A percentile compares a stretch with the other conserved stretches of the same genome.
Evolutionary conservation across 2,329 filamentous ascomycete genomes (phyloP).

Genomic region (Calonectria naviculata): DNA sequence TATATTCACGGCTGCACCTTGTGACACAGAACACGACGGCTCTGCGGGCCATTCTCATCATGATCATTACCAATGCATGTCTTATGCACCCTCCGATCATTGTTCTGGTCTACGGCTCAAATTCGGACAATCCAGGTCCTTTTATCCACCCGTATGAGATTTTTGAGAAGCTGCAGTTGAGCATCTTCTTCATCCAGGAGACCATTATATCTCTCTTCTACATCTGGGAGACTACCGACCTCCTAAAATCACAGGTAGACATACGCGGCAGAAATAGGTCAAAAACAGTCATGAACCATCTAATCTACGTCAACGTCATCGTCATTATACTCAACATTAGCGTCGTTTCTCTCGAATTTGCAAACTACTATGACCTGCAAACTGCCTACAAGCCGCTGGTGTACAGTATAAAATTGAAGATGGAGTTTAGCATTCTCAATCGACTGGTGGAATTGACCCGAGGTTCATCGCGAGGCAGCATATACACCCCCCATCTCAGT

Average conservation of each 20-base stretch:
- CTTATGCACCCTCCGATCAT: constrained; percentile 65
- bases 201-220: constrained; percentile 64
- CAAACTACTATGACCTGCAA: constrained; percentile 47
- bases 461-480: neutral
- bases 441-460: constrained; percentile 40
- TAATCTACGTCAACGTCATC: constrained; percentile 54
- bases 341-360: constrained; percentile 46
- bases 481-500: neutral
- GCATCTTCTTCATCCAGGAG: constrained; percentile 66
- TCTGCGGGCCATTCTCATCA: constrained; percentile 61
- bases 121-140: constrained; percentile 40
- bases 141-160: constrained; percentile 51
- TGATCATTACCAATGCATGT: constrained; percentile 67
- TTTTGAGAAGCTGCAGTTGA: constrained; percentile 66
- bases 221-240: constrained; percentile 60
- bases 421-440: constrained; percentile 51
- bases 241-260: neutral
- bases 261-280: neutral
- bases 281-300: constrained; percentile 39
- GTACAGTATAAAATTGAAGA: constrained; percentile 50
- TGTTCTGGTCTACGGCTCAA: constrained; percentile 65
- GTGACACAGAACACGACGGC: constrained; percentile 61
- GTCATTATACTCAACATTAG: constrained; percentile 52
- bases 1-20: constrained; percentile 72
- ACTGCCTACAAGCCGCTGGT: constrained; percentile 37